phyloP scores from a whole-genome alignment of 2,329 filamentous ascomycete species.

The Colletotrichum sp. region DNA sequence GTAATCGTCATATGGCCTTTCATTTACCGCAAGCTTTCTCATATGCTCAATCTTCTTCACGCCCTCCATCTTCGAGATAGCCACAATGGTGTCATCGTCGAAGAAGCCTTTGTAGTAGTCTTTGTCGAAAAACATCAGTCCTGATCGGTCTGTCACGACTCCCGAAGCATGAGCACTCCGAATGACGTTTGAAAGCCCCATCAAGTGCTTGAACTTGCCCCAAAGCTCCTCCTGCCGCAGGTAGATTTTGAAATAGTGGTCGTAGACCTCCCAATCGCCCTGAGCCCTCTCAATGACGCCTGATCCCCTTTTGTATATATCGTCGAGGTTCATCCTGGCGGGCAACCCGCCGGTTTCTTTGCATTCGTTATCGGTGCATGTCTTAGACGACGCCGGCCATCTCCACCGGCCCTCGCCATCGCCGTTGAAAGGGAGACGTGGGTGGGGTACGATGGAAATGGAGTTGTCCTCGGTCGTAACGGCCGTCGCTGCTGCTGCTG shows the following conservation, averaged over 20 bases:
- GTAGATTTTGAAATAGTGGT: neutral
- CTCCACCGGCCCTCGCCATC: no score
- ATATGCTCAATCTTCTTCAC: neutral
- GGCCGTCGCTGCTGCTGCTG: neutral
- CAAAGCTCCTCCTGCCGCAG: neutral
- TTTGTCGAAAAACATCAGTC: no score
- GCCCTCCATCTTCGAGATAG: neutral
- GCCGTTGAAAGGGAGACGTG: neutral
- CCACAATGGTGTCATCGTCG: neutral
- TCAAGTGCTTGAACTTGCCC: no score
- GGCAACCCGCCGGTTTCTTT: neutral
- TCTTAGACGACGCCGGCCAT: neutral
- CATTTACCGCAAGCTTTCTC: neutral
- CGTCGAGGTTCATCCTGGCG: neutral
- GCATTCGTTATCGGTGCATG: neutral
- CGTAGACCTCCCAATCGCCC: neutral
- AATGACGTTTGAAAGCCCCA: no score
- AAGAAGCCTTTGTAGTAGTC: neutral
- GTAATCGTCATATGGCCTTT: neutral
- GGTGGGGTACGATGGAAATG: neutral
- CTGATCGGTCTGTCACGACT: neutral
- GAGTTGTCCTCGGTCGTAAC: neutral
- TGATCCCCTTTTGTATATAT: neutral
- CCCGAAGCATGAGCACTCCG: neutral
- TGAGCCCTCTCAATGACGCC: neutral